Conservation (phyloP, 257 asterid species). For the Scutellaria galericulata region DNA sequence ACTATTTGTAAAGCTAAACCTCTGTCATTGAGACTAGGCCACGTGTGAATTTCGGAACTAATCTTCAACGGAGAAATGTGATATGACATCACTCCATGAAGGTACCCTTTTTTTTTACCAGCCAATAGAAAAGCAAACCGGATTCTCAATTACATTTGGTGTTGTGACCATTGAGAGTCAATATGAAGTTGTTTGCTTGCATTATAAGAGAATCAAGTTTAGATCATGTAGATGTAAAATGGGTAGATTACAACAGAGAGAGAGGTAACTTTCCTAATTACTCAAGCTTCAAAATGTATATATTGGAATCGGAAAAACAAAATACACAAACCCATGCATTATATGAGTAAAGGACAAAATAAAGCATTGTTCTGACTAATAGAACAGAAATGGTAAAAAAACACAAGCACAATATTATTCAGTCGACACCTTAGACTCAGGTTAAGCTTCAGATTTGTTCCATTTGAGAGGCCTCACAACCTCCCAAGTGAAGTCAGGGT, state of each 20-base stretch:
- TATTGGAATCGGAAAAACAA: not conserved
- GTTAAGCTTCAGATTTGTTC: conserved; percentile 38
- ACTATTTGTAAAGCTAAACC: not conserved
- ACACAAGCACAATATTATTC: not conserved
- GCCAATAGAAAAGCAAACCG: no score
- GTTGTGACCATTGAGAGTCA: no score
- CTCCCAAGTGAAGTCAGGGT: conserved; percentile 48
- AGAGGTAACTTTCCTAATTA: no score
- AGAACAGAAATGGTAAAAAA: not conserved
- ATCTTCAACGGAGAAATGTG: not conserved
- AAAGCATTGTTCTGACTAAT: not conserved
- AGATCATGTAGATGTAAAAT: no score
- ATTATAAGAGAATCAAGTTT: no score
- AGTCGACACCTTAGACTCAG: not conserved
- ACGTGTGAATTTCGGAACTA: not conserved
- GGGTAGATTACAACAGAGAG: no score
- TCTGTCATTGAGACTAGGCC: not conserved
- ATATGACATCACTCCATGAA: not conserved
- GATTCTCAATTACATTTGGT: no score
- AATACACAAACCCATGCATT: not conserved
- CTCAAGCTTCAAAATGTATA: not conserved
- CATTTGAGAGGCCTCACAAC: conserved; percentile 44
- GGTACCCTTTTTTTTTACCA: no score
- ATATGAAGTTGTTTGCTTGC: no score
- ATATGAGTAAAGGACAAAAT: not conserved